These are phyloP conservation scores for Lasiosphaeria miniovina DNA, from an alignment of 495 filamentous ascomycete species.

Conservation along the genomic window DNA sequence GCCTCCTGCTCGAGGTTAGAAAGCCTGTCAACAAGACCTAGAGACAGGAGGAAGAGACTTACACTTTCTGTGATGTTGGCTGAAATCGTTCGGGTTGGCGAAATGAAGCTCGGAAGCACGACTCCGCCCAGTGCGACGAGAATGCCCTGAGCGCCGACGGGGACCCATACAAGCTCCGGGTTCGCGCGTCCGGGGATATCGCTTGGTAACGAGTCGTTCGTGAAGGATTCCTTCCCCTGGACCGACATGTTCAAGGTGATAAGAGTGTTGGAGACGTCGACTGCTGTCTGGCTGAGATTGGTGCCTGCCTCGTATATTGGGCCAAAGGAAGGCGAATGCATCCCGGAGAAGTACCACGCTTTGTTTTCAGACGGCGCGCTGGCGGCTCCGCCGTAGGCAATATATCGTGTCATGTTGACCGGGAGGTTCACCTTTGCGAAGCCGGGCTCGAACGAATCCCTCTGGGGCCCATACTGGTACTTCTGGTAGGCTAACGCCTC, in stretches of 20 bases:
- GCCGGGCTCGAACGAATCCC: slow-evolving; percentile 36
- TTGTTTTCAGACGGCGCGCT: slow-evolving; percentile 69
- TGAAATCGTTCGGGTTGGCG: slow-evolving; percentile 24
- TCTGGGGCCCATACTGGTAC: slow-evolving; percentile 47
- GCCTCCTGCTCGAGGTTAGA: slow-evolving; percentile 29
- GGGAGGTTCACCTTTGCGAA: slow-evolving; percentile 41
- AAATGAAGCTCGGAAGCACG: slow-evolving; percentile 43
- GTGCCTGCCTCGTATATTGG: slow-evolving; percentile 36
- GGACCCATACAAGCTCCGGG: slow-evolving; percentile 68
- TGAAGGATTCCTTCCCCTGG: slow-evolving; percentile 51
- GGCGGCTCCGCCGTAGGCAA: slow-evolving; percentile 61
- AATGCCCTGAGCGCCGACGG: slow-evolving; percentile 59
- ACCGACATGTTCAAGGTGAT: slow-evolving; percentile 59
- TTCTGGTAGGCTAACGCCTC: slow-evolving; percentile 48
- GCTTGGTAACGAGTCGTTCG: slow-evolving; percentile 52
- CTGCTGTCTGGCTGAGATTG: slow-evolving; percentile 35
- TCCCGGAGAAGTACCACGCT: slow-evolving; percentile 69
- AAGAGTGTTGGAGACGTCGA: slow-evolving; percentile 46
- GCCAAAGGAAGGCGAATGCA: slow-evolving; percentile 46
- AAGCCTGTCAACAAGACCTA: not conserved
- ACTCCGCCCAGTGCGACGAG: slow-evolving; percentile 70
- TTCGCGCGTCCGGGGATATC: slow-evolving; percentile 54
- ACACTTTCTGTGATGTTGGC: slow-evolving; percentile 44
- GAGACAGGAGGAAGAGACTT: slow-evolving; percentile 13
- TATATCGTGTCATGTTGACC: slow-evolving; percentile 53